Evolutionary conservation across 2,329 filamentous ascomycete species (phyloP).

Genomic region (Arachnomyces sp.): DNA sequence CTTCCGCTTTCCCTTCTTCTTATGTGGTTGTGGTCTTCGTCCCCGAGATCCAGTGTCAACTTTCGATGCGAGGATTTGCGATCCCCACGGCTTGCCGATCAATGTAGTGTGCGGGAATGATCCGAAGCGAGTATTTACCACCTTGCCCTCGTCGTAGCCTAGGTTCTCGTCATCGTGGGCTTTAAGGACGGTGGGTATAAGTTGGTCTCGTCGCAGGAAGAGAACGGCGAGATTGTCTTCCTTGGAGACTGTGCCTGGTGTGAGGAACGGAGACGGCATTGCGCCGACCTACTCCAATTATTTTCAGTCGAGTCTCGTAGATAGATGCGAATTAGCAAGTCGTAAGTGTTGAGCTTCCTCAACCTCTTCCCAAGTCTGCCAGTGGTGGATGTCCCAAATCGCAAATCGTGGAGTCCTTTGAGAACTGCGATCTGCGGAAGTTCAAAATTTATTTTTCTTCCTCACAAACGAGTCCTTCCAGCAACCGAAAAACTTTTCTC

Average conservation of each 20-base stretch:
- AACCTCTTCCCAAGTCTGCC: too few relatives aligned
- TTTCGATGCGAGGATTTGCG: constrained; percentile 78
- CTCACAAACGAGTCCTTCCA: too few relatives aligned
- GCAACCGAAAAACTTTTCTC: too few relatives aligned
- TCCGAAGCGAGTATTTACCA: constrained; percentile 87
- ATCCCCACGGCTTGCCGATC: constrained; percentile 76
- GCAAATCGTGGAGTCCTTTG: too few relatives aligned
- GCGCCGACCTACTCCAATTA: not conserved
- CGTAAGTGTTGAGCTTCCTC: too few relatives aligned
- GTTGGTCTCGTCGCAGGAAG: constrained; percentile 78
- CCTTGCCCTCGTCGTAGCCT: constrained; percentile 67
- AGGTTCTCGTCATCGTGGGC: constrained; percentile 54
- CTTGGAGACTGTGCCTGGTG: constrained; percentile 55
- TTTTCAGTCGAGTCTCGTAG: not conserved
- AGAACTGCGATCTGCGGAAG: too few relatives aligned
- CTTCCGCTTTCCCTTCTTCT: constrained; percentile 34
- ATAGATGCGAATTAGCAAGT: too few relatives aligned
- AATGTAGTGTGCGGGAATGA: constrained; percentile 77
- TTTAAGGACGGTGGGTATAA: constrained; percentile 65
- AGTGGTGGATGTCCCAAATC: too few relatives aligned
- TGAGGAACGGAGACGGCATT: constrained; percentile 67
- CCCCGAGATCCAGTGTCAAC: constrained; percentile 89
- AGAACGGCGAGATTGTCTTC: constrained; percentile 68
- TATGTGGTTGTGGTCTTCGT: constrained; percentile 53
- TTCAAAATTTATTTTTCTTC: too few relatives aligned